Evolutionary conservation across 345 rosid species (phyloP).

Genomic region (Aquilaria yunnanensis): DNA sequence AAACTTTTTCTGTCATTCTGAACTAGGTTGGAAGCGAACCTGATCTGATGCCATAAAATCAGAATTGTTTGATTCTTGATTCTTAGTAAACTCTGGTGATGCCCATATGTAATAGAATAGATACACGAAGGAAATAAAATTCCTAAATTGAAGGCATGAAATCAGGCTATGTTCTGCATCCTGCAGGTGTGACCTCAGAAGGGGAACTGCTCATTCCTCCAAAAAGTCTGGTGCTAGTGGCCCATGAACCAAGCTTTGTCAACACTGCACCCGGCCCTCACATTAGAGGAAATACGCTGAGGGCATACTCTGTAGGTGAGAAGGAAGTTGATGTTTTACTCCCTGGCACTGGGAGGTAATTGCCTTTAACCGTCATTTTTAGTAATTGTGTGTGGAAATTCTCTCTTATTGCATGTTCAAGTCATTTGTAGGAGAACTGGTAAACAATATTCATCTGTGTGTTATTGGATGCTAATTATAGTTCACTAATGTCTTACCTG

Average conservation of each 20-base stretch:
- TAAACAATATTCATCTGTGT: neutral
- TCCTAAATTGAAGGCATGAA: neutral
- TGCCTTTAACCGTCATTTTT: neutral
- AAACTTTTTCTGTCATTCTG: too few relatives aligned
- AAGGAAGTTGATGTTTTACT: constrained; percentile 70
- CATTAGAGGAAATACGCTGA: constrained; percentile 63
- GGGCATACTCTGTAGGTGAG: constrained; percentile 60
- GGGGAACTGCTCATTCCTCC: constrained; percentile 51
- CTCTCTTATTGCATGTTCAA: constrained; percentile 4
- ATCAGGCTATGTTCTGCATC: constrained; percentile 6
- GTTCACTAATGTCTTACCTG: neutral
- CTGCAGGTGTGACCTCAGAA: constrained; percentile 30
- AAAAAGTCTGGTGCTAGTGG: constrained; percentile 50
- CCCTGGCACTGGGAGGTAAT: constrained; percentile 74
- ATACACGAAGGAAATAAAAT: neutral
- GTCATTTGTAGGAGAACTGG: neutral
- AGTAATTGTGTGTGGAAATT: neutral
- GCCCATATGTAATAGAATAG: neutral
- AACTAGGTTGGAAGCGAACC: too few relatives aligned
- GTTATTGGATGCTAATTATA: neutral
- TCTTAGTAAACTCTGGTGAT: constrained; percentile 1
- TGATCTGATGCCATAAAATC: neutral
- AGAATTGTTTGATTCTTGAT: neutral
- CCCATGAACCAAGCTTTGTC: constrained; percentile 62
- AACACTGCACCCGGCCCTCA: constrained; percentile 70